Evolutionary conservation across 805 yeast genomes (phyloP), one percentile per base, ranked within the genome.

Genomic region (Ogataea ganodermae): DNA sequence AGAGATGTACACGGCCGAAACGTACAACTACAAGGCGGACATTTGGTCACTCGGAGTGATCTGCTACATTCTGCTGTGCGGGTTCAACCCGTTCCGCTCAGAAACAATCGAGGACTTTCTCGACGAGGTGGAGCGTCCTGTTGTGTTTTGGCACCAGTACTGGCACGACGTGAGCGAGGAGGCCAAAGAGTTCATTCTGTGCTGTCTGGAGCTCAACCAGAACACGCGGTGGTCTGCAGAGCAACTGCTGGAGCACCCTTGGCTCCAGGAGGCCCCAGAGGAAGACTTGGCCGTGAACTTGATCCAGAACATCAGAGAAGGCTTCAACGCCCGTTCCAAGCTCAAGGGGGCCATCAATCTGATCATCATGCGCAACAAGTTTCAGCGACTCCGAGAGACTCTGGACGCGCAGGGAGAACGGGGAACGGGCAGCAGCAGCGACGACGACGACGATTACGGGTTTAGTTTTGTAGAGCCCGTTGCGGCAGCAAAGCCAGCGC

Each of bases 321-420:
- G 85, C 37, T 85, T 87, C 74, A 78, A 81, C 60, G 91, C 94
- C 27, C 85, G 85, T 61, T 73, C 76, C 59, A 89, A 85, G 67
- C 81, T 91, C 72, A 80, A 80, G 59, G 85, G 83, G 53, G 96
- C 90, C 30, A 84, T 87, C 58, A 94, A 87, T 62, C 73, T 87
- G 61, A 89, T 91, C 41, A 79, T 80, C 60, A 76, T 90, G 66
- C 78, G 84, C 57, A 88, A 88, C 67, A 78, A 86, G 64, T 81
- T 90, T 62, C 72, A 78, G 57, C 80, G 81, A 53, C 76, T 90
- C 61, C 80, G 82, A 68, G 71, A 73, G 37, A 17, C 38, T 8
- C 57, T 79, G 49, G 85, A 73, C 56, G 72, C 20, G 20, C 45
- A 18, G 33, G 17, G 13, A 24, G 31, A 13, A 30, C 31, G n/a